These are phyloP conservation scores for Mucor ambiguus DNA, from an alignment of 371 early-diverging fungal species.

Conservation along the genomic window DNA sequence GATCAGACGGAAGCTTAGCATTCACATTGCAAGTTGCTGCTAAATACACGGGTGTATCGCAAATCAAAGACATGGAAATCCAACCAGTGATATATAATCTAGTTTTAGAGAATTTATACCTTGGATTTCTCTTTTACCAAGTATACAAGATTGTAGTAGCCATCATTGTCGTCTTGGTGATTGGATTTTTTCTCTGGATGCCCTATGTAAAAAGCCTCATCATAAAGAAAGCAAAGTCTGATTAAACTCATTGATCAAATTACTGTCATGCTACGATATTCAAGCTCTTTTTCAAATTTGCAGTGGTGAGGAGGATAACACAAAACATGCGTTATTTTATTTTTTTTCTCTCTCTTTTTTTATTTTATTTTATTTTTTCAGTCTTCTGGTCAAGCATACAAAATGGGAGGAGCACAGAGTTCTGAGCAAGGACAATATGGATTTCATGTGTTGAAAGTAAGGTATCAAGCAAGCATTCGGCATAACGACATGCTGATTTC, in stretches of 20 bases:
- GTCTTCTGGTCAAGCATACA: background rate
- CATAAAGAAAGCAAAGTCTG: slow-evolving; percentile 31
- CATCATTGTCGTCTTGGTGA: slow-evolving; percentile 8
- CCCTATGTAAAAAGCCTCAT: slow-evolving; percentile 16
- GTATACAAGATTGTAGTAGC: slow-evolving; percentile 33
- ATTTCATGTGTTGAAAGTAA: slow-evolving; percentile 53
- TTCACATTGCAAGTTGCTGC: slow-evolving; percentile 23
- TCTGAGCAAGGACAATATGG: slow-evolving; percentile 50
- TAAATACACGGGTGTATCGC: slow-evolving; percentile 42
- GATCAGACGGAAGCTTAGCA: background rate
- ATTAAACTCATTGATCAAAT: background rate
- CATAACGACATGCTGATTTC: background rate
- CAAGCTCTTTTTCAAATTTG: background rate
- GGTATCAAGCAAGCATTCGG: background rate
- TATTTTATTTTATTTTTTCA: background rate
- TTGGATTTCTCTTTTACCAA: slow-evolving; percentile 38
- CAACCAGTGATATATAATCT: slow-evolving; percentile 34
- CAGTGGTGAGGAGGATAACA: background rate
- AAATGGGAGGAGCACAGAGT: slow-evolving; percentile 50
- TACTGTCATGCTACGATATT: background rate
- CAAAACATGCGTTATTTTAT: background rate
- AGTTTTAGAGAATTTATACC: slow-evolving; percentile 32
- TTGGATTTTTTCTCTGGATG: slow-evolving; percentile 25
- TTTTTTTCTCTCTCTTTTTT: background rate
- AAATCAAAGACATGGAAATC: slow-evolving; percentile 17